Conservation (phyloP, 345 rosid genomes). For the Streptanthus diversifolius region DNA sequence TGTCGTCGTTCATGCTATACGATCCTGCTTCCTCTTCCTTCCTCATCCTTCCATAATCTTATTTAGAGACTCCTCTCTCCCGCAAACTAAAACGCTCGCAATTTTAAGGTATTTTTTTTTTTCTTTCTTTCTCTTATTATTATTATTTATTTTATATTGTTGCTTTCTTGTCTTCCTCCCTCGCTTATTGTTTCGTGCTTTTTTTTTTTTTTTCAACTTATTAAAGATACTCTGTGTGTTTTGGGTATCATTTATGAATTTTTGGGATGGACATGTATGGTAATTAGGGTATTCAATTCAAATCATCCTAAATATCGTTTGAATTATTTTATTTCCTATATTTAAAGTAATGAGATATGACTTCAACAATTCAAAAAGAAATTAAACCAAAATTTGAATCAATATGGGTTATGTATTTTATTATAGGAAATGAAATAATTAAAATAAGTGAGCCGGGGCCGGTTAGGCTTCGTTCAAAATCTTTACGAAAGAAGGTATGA, state of each 20-base stretch:
- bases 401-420: background rate
- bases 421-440: background rate
- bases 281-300: background rate
- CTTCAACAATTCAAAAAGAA: background rate
- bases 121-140: background rate
- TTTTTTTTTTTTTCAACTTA: background rate
- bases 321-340: conserved; percentile 3
- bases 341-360: background rate
- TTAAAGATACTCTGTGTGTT: background rate
- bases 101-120: conserved; percentile 13
- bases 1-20: conserved; percentile 14
- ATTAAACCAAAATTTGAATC: background rate
- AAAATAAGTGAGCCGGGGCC: conserved; percentile 5
- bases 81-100: conserved; percentile 26
- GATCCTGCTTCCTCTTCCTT: conserved; percentile 15
- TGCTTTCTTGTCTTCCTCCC: conserved; percentile 26
- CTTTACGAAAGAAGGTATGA: background rate
- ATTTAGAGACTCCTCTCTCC: background rate
- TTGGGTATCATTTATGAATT: background rate
- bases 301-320: too few species aligned
- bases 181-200: conserved; percentile 17
- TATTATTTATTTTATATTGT: conserved; percentile 6
- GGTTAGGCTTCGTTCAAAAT: background rate
- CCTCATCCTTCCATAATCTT: conserved; percentile 22
- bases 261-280: background rate